These are phyloP conservation scores for Euptelea pleiosperma DNA, from an alignment of 164 flowering plant genomes.

Conservation along the genomic window DNA sequence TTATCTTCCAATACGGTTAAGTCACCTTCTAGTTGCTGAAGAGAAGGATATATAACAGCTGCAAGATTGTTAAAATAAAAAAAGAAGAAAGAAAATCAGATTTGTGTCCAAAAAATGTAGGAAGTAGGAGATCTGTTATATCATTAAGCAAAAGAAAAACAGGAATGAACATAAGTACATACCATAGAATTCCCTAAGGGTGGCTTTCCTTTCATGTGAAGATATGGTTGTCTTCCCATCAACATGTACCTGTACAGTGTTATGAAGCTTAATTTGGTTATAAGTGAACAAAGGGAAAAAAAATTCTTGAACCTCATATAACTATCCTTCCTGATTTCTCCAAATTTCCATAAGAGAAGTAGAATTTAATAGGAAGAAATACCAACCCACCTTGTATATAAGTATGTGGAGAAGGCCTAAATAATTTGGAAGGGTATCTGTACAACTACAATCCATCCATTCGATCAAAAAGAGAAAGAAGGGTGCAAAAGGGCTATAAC, in stretches of 20 bases:
- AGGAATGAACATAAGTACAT: conserved; percentile 2
- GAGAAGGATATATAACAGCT: conserved; percentile 78
- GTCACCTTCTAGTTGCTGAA: conserved; percentile 55
- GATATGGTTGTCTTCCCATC: conserved; percentile 61
- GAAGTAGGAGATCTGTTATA: not conserved
- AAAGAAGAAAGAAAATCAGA: too few species aligned
- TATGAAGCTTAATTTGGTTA: not conserved
- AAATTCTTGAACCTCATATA: not conserved
- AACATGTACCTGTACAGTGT: conserved; percentile 44
- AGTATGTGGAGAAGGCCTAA: conserved; percentile 83
- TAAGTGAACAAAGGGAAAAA: not conserved
- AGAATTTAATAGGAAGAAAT: not conserved
- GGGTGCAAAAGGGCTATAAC: conserved; percentile 77
- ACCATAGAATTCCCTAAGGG: conserved; percentile 69
- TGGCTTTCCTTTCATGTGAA: conserved; percentile 59
- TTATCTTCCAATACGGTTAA: conserved; percentile 26
- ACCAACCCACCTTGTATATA: conserved; percentile 58
- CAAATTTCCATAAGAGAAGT: not conserved
- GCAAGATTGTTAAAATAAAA: conserved; percentile 20
- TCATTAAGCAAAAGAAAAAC: not conserved
- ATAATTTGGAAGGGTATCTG: conserved; percentile 62
- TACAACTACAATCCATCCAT: conserved; percentile 82
- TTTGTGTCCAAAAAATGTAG: not conserved
- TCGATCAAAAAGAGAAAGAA: conserved; percentile 63
- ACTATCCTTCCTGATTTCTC: not conserved